Base-by-base conservation (phyloP, 352 stramenopile species). In the Pythium rhizo-oryzae region DNA sequence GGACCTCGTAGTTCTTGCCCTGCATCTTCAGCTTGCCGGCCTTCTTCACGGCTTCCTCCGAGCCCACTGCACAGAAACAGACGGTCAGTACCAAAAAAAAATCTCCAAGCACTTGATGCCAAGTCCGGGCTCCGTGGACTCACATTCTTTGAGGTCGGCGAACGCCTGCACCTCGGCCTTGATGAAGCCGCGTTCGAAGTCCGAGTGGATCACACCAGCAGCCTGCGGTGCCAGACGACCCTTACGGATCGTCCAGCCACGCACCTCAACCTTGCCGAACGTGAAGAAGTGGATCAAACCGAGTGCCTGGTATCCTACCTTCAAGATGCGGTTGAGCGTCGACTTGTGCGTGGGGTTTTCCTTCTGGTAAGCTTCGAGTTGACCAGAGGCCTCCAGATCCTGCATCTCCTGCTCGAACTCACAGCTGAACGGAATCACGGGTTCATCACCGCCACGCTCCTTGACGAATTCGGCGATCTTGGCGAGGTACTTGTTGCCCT, bases 111-210 rank as follows among this genome's bases (percentile, higher is more conserved):
- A n/a, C n/a, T 23, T 21, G 12, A 49, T n/a, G 12, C 41, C 9
- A 15, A 7, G 19, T 21, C 8, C 41, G 19, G 12, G 11, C 8
- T 49, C 41, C 13, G 11, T 2, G 7, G 2, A 90, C 87, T 62
- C 88, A 93, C 88, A 68, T 67, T 96, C 89, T 89, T 96, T 96
- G 66, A 96, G 66, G 73, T 96, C 89, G n/a, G 85, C 85, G 65
- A 95, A 97, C 11, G 86, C 71, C 76, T 94, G 85, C 11, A 94
- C 87, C 84, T 97, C 89, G 30, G 96, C 96, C 77, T 93, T 97
- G 76, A 99, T 99, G 79, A 99, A 99, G 62, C 98, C 98, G 77
- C 98, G 95, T 85, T 99, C 98, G 71, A 99, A 99, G 80, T 99
- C 98, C 44, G 94, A 96, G 84, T 99, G 98, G 85, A 99, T 99